Base-by-base conservation (phyloP, 108 stramenopile genomes). In the Poteriospumella lacustris region DNA sequence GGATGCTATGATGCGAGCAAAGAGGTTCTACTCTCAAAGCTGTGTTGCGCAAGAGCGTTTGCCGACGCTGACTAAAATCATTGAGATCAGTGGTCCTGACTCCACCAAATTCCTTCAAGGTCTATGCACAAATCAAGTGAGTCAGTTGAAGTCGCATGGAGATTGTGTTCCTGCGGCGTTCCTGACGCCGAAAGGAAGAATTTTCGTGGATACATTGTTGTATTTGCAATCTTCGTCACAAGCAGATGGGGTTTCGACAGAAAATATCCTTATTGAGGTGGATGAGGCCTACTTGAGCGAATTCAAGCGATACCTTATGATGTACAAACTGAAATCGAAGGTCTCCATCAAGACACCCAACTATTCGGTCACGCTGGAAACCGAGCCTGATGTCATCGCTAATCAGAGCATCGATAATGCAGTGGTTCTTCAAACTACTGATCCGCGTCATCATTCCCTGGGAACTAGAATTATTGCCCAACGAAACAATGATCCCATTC, bases 181-280 rank as follows among this genome's bases (percentile, higher is more conserved):
- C 34, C 44, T 82, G 36, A 79, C 26, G 31, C 40, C 77, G 38
- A 82, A 82, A 47, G 82, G 82, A 36, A 77, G 82, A n/a, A 33
- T 79, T 28, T 28, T 82, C 39, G 68, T 75, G 0, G 78, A 78
- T 0, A 34, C 60, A 28, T 33, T 79, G 0, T 1, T 82, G 0
- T 73, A 75, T 2, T 38, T 39, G 19, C 67, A 29, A 73, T 73
- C 64, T 33, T 19, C 64, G 9, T 33, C 15, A 31, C 40, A 67
- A 40, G 47, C 3, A 73, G 43, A 42, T 73, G 24, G 34, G 15
- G 15, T 2, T 42, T 52, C 1, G 29, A 58, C 39, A 15, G 77
- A 81, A 5, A 42, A 40, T n/a, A 9, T 68, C 29, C 28, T 79
- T 24, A 33, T 81, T 34, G 81, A 81, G 36, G 15, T 68, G 3